These are phyloP conservation scores for Acidomyces sp. DNA, from an alignment of 495 filamentous ascomycete genomes.

Conservation along the genomic window DNA sequence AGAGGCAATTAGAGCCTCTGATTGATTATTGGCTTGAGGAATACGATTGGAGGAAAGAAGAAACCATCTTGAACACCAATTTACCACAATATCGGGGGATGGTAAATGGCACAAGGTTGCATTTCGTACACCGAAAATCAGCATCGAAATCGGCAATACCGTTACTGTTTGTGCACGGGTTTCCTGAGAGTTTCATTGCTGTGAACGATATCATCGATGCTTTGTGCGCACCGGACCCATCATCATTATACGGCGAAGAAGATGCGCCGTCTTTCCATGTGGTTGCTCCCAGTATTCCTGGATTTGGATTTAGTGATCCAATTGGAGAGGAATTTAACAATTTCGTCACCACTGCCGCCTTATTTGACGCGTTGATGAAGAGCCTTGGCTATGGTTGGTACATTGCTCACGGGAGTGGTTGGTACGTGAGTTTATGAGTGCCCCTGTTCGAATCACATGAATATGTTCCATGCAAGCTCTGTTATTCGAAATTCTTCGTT, in stretches of 20 bases:
- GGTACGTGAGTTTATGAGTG: constrained; percentile 27
- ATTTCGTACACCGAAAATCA: constrained; percentile 30
- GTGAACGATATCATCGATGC: constrained; percentile 24
- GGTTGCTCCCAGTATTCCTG: constrained; percentile 29
- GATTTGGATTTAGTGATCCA: constrained; percentile 32
- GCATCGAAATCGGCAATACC: constrained; percentile 25
- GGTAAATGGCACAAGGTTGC: constrained; percentile 30
- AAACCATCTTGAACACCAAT: constrained; percentile 39
- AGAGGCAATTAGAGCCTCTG: constrained; percentile 26
- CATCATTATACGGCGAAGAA: constrained; percentile 10
- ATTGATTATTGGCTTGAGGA: constrained; percentile 37
- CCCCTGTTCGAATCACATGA: too few relatives aligned
- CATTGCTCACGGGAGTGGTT: constrained; percentile 27
- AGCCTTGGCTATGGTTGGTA: constrained; percentile 28
- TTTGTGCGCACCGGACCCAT: constrained; percentile 23
- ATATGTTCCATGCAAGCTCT: neutral
- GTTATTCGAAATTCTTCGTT: too few relatives aligned
- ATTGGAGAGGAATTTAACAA: constrained; percentile 23
- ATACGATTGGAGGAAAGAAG: constrained; percentile 48
- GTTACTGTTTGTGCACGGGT: constrained; percentile 29
- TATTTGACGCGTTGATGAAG: constrained; percentile 28
- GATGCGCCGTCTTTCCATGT: constrained; percentile 27
- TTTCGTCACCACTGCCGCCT: constrained; percentile 22
- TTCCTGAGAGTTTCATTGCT: constrained; percentile 28
- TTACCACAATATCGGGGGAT: constrained; percentile 49